A percentile compares a stretch with the other conserved stretches of the same genome.
phyloP scores from a whole-genome alignment of 2,329 filamentous ascomycete species.

The Penicillium sp. region DNA sequence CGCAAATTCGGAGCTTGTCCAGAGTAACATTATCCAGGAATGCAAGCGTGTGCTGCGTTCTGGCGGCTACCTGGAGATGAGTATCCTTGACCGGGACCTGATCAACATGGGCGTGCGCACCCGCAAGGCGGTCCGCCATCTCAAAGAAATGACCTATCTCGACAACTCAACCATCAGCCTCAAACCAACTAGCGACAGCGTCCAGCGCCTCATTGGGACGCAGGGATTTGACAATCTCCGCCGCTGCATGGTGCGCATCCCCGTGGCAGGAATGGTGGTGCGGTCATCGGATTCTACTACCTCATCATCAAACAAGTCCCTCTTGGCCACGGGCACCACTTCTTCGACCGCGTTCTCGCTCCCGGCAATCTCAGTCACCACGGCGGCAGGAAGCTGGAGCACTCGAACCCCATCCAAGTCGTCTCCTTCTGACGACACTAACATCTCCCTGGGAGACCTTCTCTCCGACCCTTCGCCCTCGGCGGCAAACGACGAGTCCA shows the following conservation, averaged over 20 bases:
- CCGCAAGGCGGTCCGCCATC: constrained; percentile 43
- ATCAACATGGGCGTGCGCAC: constrained; percentile 50
- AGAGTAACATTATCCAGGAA: constrained; percentile 48
- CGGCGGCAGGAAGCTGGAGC: constrained; percentile 15
- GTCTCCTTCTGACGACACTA: constrained; percentile 38
- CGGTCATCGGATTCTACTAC: constrained; percentile 42
- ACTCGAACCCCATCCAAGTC: constrained; percentile 22
- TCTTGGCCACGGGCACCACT: constrained; percentile 26
- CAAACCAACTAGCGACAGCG: constrained; percentile 48
- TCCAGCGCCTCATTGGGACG: constrained; percentile 47
- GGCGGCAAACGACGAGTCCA: constrained; percentile 71
- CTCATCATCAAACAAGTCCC: constrained; percentile 39
- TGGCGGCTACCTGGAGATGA: constrained; percentile 51
- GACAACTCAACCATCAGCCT: constrained; percentile 45
- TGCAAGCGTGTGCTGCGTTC: constrained; percentile 50
- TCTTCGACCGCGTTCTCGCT: constrained; percentile 27
- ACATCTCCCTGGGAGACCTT: constrained; percentile 62
- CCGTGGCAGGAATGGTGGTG: constrained; percentile 46
- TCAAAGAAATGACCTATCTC: constrained; percentile 48
- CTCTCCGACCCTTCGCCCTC: constrained; percentile 69
- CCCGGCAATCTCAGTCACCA: constrained; percentile 23
- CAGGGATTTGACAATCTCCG: constrained; percentile 50
- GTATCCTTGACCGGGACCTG: constrained; percentile 50
- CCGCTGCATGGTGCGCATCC: constrained; percentile 49
- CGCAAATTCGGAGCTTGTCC: constrained; percentile 43